phyloP scores from a whole-genome alignment of 495 filamentous ascomycete genomes.

The Lasiosphaeriaceae sp. region DNA sequence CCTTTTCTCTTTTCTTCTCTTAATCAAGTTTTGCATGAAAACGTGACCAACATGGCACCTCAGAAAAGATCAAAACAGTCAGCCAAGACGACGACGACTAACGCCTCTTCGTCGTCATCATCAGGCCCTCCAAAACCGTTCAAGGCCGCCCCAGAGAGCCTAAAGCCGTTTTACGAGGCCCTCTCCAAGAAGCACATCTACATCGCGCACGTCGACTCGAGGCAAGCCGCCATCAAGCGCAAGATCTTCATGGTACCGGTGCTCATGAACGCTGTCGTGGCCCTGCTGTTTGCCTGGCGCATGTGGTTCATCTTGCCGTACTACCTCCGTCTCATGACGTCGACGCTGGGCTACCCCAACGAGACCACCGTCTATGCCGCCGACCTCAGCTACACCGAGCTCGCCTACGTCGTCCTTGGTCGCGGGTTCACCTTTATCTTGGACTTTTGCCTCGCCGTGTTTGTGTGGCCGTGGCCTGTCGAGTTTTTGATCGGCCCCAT shows the following conservation, averaged over 20 bases:
- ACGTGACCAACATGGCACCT: neutral
- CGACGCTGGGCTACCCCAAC: conserved; percentile 57
- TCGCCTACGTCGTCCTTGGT: conserved; percentile 44
- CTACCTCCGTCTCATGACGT: conserved; percentile 60
- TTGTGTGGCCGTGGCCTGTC: conserved; percentile 71
- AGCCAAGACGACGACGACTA: conserved; percentile 15
- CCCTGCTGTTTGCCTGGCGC: conserved; percentile 56
- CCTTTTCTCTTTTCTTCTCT: no score
- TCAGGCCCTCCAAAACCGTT: conserved; percentile 51
- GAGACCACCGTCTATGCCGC: conserved; percentile 55
- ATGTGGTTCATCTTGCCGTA: conserved; percentile 57
- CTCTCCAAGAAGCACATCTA: conserved; percentile 66
- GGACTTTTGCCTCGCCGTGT: conserved; percentile 65
- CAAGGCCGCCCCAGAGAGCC: conserved; percentile 50
- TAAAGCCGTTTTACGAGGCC: conserved; percentile 57
- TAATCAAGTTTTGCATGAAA: no score
- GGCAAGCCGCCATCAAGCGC: conserved; percentile 60
- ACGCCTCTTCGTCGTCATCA: conserved; percentile 13
- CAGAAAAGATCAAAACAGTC: conserved; percentile 8
- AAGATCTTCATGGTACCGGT: conserved; percentile 73
- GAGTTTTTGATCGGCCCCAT: conserved; percentile 57
- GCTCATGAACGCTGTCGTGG: conserved; percentile 62
- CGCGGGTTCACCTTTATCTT: conserved; percentile 59
- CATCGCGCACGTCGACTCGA: conserved; percentile 71
- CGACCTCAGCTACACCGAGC: conserved; percentile 44